Conservation (phyloP, 2,329 filamentous ascomycete species). For the Aschersonia sp. region DNA sequence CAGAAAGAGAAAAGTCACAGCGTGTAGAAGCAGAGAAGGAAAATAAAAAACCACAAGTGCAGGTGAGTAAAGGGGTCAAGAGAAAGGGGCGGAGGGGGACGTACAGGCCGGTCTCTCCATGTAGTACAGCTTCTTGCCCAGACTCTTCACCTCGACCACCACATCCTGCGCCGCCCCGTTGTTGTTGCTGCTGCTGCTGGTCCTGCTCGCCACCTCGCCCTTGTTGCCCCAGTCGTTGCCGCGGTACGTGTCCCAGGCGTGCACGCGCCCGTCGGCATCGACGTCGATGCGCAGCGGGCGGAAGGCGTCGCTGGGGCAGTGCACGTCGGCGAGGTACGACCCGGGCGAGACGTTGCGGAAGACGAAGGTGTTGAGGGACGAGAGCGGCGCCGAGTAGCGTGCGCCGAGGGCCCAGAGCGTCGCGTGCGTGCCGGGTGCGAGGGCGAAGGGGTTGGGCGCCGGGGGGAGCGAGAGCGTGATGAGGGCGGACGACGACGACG, state of each 20-base stretch:
- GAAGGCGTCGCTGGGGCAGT: slow-evolving; percentile 62
- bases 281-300: slow-evolving; percentile 29
- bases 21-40: background rate
- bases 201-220: background rate
- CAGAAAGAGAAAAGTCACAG: no score
- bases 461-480: slow-evolving; percentile 32
- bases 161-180: no score
- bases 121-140: background rate
- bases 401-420: slow-evolving; percentile 32
- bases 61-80: background rate
- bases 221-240: background rate
- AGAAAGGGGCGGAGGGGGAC: background rate
- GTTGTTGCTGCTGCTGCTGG: no score
- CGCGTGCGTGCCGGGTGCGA: slow-evolving; percentile 53
- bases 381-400: slow-evolving; percentile 43
- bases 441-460: slow-evolving; percentile 34
- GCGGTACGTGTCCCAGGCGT: background rate
- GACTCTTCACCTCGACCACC: background rate
- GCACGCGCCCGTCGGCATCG: background rate
- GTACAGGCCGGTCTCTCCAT: background rate
- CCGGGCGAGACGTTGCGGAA: slow-evolving; percentile 59
- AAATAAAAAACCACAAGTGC: background rate
- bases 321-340: slow-evolving; percentile 71
- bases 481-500: slow-evolving; percentile 14
- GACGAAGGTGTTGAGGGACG: slow-evolving; percentile 53